Conservation (phyloP, 73 alveolate species). For the Blepharisma japonicum region DNA sequence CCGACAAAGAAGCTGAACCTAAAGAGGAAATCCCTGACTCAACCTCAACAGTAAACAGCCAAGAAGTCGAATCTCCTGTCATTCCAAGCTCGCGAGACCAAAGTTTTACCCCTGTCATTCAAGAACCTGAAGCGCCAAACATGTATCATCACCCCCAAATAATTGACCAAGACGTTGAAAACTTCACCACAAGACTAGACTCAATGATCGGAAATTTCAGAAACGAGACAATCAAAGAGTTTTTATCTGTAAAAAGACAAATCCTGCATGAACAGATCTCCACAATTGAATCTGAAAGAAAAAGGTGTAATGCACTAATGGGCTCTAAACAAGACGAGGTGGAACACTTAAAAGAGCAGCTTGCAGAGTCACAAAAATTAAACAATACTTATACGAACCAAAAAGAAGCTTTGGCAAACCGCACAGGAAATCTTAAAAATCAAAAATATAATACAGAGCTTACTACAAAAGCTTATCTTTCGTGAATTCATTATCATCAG, state of each 20-base stretch:
- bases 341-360: conserved; percentile 85
- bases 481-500: conserved; percentile 45
- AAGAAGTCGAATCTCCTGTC: no score
- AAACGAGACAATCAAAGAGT: conserved; percentile 91
- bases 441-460: conserved; percentile 33
- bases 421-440: conserved; percentile 56
- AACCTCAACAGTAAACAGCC: no score
- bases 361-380: conserved; percentile 65
- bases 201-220: conserved; percentile 79
- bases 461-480: conserved; percentile 43
- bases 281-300: conserved; percentile 87
- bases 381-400: conserved; percentile 39
- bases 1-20: no score
- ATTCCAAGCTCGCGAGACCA: no score
- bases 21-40: no score
- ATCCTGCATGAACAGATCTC: conserved; percentile 83
- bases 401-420: conserved; percentile 56
- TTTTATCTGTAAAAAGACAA: conserved; percentile 88
- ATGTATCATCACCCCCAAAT: conserved; percentile 68
- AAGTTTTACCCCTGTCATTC: no score
- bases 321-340: conserved; percentile 86
- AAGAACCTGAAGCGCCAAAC: no score
- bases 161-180: conserved; percentile 94
- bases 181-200: conserved; percentile 86
- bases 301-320: conserved; percentile 84